Evolutionary conservation across 2,329 filamentous ascomycete species (phyloP).

Genomic region (Talaromyces sp.): DNA sequence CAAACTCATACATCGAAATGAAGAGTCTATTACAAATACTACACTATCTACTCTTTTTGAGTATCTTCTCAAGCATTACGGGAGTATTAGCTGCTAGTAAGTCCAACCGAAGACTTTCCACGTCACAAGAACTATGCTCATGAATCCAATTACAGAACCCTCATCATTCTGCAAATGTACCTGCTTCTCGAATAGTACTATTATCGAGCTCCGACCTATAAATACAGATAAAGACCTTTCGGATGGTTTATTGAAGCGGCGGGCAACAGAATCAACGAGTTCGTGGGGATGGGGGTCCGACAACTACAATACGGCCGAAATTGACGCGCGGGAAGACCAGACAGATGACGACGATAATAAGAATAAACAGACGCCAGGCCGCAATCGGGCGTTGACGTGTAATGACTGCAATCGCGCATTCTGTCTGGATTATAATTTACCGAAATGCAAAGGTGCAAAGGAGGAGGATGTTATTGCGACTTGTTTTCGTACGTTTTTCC

Average conservation of each 20-base stretch:
- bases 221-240: constrained; percentile 9
- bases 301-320: constrained; percentile 16
- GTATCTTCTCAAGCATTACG: constrained; percentile 26
- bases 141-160: constrained; percentile 25
- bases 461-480: constrained; percentile 62
- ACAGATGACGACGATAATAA: constrained; percentile 18
- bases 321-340: constrained; percentile 21
- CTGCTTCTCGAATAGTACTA: constrained; percentile 62
- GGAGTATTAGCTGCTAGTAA: constrained; percentile 33
- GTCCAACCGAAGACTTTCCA: constrained; percentile 14
- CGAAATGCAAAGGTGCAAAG: constrained; percentile 56
- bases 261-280: neutral
- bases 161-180: constrained; percentile 69
- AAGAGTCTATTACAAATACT: constrained; percentile 16
- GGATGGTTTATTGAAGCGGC: neutral
- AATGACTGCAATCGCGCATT: constrained; percentile 64
- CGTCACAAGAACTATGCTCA: neutral
- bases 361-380: constrained; percentile 26
- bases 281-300: constrained; percentile 22
- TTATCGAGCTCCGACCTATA: constrained; percentile 56
- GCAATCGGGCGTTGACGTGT: constrained; percentile 49
- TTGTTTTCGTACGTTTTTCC: constrained; percentile 53
- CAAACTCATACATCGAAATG: constrained; percentile 18
- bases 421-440: constrained; percentile 58
- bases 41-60: constrained; percentile 22